Base-by-base conservation (phyloP, 1,284 basidiomycete genomes). In the Volvariella surrecta region DNA sequence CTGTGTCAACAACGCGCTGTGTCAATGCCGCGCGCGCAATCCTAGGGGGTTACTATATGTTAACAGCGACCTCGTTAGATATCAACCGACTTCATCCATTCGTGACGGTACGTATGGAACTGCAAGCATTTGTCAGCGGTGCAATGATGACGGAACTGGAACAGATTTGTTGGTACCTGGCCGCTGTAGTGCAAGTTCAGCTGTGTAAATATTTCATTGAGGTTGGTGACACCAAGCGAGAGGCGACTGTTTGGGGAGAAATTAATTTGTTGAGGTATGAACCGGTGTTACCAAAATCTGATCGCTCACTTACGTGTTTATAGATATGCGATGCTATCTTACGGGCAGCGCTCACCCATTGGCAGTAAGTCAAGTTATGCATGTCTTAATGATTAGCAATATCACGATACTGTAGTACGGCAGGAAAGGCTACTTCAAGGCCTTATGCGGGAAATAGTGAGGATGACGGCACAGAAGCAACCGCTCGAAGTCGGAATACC, bases 81-180 rank as follows among this genome's bases (percentile, higher is more conserved):
- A 79, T 82, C 47, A 76, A 79, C n/a, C 67, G 82, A 40, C 57
- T 89, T 39, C 87, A 89, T 61, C 86, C 87, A 9, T 87, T 87
- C 54, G 80, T 82, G 15, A 80, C 80, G 50, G 87, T 88, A 56
- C 47, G 83, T 59, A 8, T 15, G 7, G 42, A 39, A 7, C 43
- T 13, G 6, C 34, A 37, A 4, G 15, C 34, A 15, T 37, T 32
- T 32, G n/a, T 4, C 10, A 11, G 11, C 16, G 28, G 13, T 19
- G 15, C 3, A 1, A 13, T 28, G 16, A 18, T 18, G 15, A n/a
- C 48, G 45, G 45, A 47, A 17, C n/a, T 48, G 20, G 46, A 20
- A 20, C 51, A 89, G 86, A 88, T 89, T 41, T 88, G 86, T 56
- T 89, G 86, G 86, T 89, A 89, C 59, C 73, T 89, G 15, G 86